These are phyloP conservation scores for Trichoderma lentiforme DNA, from an alignment of 2,329 filamentous ascomycete species.

Conservation along the genomic window DNA sequence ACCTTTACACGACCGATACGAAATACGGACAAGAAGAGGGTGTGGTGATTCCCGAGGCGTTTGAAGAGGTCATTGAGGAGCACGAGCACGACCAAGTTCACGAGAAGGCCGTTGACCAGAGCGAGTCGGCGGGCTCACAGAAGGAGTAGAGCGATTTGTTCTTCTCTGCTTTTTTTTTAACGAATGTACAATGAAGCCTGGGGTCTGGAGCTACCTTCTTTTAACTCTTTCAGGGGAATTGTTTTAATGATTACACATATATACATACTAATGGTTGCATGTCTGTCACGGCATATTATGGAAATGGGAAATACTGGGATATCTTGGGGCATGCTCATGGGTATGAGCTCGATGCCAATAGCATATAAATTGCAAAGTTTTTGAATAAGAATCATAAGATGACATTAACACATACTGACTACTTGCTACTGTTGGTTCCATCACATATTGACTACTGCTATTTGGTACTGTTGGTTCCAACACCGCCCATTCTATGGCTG, in stretches of 20 bases:
- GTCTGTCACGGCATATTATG: background rate
- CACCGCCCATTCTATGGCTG: background rate
- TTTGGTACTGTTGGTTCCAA: too few relatives aligned
- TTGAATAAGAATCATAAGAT: background rate
- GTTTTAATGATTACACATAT: background rate
- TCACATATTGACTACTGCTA: too few relatives aligned
- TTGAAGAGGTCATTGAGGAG: slow-evolving; percentile 1
- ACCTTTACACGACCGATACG: slow-evolving; percentile 10
- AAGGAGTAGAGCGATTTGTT: background rate
- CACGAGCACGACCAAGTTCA: background rate
- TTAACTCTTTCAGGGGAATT: background rate
- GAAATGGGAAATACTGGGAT: background rate
- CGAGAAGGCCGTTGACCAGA: background rate
- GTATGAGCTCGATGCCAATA: background rate
- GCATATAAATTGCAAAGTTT: background rate
- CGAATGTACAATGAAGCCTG: background rate
- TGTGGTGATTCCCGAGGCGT: slow-evolving; percentile 15
- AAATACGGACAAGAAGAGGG: slow-evolving; percentile 15
- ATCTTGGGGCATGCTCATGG: background rate
- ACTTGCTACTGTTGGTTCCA: too few relatives aligned
- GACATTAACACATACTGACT: background rate
- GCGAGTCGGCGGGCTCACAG: background rate
- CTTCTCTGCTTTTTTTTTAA: background rate
- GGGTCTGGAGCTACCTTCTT: background rate
- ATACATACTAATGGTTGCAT: background rate